Base-by-base conservation (phyloP, 768 basidiomycete genomes). In the Roridomyces roridus region DNA sequence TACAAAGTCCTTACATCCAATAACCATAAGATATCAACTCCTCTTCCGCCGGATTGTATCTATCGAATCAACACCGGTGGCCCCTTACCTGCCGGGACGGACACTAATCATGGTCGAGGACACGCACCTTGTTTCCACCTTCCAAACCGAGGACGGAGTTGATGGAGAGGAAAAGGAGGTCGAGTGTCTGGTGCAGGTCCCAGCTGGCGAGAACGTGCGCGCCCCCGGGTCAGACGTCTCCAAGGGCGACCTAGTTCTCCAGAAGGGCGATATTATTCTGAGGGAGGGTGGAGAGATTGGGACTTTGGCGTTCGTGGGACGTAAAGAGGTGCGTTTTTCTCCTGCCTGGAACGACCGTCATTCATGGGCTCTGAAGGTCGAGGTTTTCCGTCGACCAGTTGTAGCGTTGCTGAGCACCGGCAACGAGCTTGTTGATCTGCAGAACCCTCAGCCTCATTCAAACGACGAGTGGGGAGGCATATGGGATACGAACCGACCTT, bases 91-190 rank as follows among this genome's bases (percentile, higher is more conserved):
- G 68, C 72, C 0, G 92, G 90, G 6, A 71, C 87, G 6, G 88
- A 95, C 67, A 76, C 91, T 94, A 3, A 87, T 96, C 70, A 96
- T 95, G 93, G 94, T 96, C 20, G 94, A 96, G 72, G 94, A 96
- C 68, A 96, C 94, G 0, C 82, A 84, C 53, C 78, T 96, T 7
- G 77, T 85, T n/a, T 84, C 84, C 2, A 81, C 83, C 1, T 57
- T 71, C 50, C 68, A 74, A 43, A 76, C 77, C 28, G 64, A 65
- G 4, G 68, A 74, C 20, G 73, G 74, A 17, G 62, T 70, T 29
- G 74, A 80, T 57, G 73, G 77, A 3, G 93, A 94, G 66, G 93
- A 96, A 70, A 75, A 78, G 25, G 81, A 86, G 57, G 85, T 96
- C 2, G 83, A 84, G 65, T 86, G 85, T 0, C 77, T 92, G 3